A percentile compares a stretch with the other conserved stretches of the same genome.
These are phyloP conservation scores for Talaromyces atroroseus DNA, from an alignment of 2,329 filamentous ascomycete species.

Conservation along the genomic window DNA sequence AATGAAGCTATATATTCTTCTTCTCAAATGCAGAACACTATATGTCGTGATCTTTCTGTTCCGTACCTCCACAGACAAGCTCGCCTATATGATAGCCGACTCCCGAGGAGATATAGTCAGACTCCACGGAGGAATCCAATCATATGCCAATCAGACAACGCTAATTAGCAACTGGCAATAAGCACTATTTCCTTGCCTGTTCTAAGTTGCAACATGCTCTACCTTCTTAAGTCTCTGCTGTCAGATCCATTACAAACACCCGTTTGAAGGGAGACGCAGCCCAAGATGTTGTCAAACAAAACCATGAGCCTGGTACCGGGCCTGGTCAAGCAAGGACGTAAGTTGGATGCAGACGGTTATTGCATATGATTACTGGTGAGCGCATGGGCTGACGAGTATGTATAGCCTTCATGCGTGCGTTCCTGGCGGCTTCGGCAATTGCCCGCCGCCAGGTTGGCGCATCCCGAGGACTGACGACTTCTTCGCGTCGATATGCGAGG, in stretches of 20 bases:
- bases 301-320: neutral
- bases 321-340: slow-evolving; percentile 1
- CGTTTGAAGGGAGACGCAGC: neutral
- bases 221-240: neutral
- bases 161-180: no score
- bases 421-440: neutral
- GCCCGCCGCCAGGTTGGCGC: no score
- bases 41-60: no score
- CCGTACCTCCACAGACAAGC: neutral
- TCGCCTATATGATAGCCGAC: slow-evolving; percentile 12
- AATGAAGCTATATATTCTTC: no score
- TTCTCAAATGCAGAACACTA: no score
- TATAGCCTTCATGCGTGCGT: neutral
- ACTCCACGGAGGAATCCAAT: neutral
- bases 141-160: no score
- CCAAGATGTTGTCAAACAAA: neutral
- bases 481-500: neutral
- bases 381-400: neutral
- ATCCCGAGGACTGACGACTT: neutral
- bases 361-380: neutral
- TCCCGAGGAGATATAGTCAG: neutral
- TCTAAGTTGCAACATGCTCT: no score
- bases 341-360: neutral
- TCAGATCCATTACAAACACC: no score
- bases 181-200: no score